A percentile compares a stretch with the other conserved stretches of the same genome.
Evolutionary conservation across 179 eudicot genomes (phyloP).

Genomic region (Spinacia oleracea): DNA sequence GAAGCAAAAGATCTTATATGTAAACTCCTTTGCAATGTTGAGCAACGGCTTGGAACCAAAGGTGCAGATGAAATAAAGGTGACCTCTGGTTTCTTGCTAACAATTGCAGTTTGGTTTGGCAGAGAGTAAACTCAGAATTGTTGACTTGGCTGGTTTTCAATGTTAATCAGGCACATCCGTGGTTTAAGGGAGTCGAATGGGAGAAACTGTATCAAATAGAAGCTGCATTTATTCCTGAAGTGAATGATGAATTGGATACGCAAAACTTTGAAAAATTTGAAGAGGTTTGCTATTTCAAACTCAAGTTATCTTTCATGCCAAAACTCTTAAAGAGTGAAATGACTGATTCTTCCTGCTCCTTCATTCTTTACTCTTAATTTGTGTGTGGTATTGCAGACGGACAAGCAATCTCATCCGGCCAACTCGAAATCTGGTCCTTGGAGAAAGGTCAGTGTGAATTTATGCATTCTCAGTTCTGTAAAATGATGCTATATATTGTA

Average conservation of each 20-base stretch:
- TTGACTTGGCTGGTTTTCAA: conserved; percentile 19
- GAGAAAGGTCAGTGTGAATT: conserved; percentile 65
- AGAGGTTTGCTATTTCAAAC: conserved; percentile 44
- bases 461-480: neutral
- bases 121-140: neutral
- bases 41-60: conserved; percentile 80
- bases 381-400: conserved; percentile 45
- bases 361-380: neutral
- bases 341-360: conserved; percentile 4
- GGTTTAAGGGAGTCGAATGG: conserved; percentile 81
- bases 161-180: conserved; percentile 58
- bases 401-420: conserved; percentile 44
- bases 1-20: conserved; percentile 87
- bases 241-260: conserved; percentile 89
- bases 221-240: conserved; percentile 95
- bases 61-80: conserved; percentile 97
- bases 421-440: conserved; percentile 73
- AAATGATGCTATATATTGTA: neutral
- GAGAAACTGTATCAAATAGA: conserved; percentile 73
- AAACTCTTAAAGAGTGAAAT: conserved; percentile 26
- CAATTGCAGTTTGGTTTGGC: neutral
- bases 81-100: conserved; percentile 43
- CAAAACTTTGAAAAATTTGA: conserved; percentile 96
- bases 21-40: conserved; percentile 82
- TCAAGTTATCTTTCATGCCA: conserved; percentile 14